Evolutionary conservation across 164 flowering plant genomes (phyloP).

Genomic region (Chimonanthus praecox): DNA sequence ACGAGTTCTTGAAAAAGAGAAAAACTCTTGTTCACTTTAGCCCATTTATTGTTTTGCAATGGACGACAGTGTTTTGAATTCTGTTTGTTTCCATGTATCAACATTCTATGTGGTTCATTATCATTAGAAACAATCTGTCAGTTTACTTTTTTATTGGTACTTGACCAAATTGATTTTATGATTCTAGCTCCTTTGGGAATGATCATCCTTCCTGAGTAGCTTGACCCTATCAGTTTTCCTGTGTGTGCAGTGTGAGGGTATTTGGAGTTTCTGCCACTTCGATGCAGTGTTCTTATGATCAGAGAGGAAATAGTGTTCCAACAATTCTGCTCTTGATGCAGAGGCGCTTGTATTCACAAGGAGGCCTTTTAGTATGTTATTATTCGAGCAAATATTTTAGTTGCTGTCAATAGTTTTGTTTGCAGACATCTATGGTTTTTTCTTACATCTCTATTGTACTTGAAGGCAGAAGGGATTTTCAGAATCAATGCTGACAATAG

Average conservation of each 20-base stretch:
- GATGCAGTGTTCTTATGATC: constrained; percentile 89
- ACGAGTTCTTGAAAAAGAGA: too few species aligned
- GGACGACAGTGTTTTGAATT: neutral
- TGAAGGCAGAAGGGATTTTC: constrained; percentile 36
- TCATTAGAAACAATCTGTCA: neutral
- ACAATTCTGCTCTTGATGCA: constrained; percentile 93
- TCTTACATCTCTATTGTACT: constrained; percentile 1
- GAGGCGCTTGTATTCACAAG: constrained; percentile 59
- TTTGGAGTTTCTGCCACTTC: constrained; percentile 95
- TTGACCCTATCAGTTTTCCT: constrained; percentile 4
- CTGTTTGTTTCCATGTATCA: neutral
- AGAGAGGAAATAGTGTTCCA: constrained; percentile 86
- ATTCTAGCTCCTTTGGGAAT: neutral
- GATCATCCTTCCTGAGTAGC: neutral
- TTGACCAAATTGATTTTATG: neutral
- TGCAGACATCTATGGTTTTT: neutral
- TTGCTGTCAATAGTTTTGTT: neutral
- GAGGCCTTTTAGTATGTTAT: constrained; percentile 73
- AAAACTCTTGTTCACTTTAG: too few species aligned
- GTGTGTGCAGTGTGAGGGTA: constrained; percentile 59
- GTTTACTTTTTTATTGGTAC: neutral
- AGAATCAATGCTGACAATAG: constrained; percentile 33
- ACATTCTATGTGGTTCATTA: neutral
- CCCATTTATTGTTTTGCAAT: neutral
- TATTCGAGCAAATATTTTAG: constrained; percentile 1